Evolutionary conservation across 768 basidiomycete genomes (phyloP).

Genomic region (Chalciporus pseudorubinellus): DNA sequence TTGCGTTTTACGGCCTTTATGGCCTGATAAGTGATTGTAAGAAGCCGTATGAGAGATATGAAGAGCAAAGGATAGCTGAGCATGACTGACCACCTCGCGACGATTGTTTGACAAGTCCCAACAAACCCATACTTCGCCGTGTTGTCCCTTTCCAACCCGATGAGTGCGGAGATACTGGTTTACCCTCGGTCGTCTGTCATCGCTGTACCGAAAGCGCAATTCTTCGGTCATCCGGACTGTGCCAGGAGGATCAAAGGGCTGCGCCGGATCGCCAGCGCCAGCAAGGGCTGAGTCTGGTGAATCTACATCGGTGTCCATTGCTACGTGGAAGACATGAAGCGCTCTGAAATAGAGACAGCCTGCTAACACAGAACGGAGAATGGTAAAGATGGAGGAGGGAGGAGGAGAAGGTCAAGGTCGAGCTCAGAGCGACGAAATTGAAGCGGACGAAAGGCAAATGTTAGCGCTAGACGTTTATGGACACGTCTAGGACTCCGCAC

Average conservation of each 20-base stretch:
- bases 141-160: conserved; percentile 83
- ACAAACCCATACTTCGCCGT: conserved; percentile 85
- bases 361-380: conserved; percentile 8
- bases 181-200: conserved; percentile 49
- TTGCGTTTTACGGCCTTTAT: conserved; percentile 77
- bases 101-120: conserved; percentile 47
- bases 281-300: conserved; percentile 28
- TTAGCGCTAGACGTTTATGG: conserved; percentile 6
- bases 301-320: conserved; percentile 24
- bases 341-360: conserved; percentile 4
- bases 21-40: conserved; percentile 45
- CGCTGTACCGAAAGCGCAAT: conserved; percentile 40
- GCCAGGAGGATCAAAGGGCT: conserved; percentile 39
- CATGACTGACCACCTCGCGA: conserved; percentile 45
- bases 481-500: conserved; percentile 25
- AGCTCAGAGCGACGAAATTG: background rate
- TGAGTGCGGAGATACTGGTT: conserved; percentile 84
- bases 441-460: background rate
- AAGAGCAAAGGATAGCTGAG: conserved; percentile 5
- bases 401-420: conserved; percentile 20
- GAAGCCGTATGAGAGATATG: conserved; percentile 8
- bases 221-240: conserved; percentile 51
- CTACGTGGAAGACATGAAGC: conserved; percentile 30
- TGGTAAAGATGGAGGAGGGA: conserved; percentile 26
- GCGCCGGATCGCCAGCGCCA: conserved; percentile 39